Evolutionary conservation across 2,329 filamentous ascomycete species (phyloP).

Genomic region (Calonectria pteridis): DNA sequence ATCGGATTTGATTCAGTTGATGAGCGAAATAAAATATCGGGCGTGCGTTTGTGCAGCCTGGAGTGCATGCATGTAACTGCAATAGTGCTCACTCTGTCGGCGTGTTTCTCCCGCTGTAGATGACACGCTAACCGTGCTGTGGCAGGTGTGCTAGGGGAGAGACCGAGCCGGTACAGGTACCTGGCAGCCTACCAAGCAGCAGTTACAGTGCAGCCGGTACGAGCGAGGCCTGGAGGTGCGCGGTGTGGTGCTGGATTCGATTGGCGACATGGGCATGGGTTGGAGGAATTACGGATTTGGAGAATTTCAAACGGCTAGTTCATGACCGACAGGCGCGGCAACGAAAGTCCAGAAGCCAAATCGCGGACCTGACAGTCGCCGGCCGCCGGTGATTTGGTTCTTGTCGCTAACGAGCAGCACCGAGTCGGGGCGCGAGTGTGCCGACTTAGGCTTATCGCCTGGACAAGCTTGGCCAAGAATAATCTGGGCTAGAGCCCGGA

Average conservation of each 20-base stretch:
- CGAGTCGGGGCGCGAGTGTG: conserved; percentile 16
- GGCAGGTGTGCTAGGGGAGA: background rate
- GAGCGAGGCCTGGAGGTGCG: background rate
- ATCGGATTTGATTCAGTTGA: conserved; percentile 14
- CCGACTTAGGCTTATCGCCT: conserved; percentile 18
- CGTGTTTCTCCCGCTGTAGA: background rate
- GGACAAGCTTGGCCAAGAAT: background rate
- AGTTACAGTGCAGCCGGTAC: background rate
- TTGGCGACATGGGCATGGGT: conserved; percentile 29
- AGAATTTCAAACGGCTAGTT: conserved; percentile 6
- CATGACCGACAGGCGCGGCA: conserved; percentile 34
- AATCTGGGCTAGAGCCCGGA: conserved; percentile 9
- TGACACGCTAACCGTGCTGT: background rate
- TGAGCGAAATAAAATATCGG: conserved; percentile 8
- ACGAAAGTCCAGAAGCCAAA: conserved; percentile 16
- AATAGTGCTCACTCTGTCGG: background rate
- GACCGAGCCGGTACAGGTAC: background rate
- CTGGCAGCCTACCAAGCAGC: background rate
- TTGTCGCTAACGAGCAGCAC: background rate
- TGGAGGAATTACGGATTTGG: conserved; percentile 15
- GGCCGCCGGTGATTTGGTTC: conserved; percentile 11
- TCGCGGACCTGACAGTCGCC: conserved; percentile 15
- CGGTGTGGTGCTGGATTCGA: conserved; percentile 9
- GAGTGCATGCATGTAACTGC: conserved; percentile 1
- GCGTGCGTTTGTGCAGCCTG: background rate